Evolutionary conservation across 257 asterid genomes (phyloP).

Genomic region (Avicennia marina): DNA sequence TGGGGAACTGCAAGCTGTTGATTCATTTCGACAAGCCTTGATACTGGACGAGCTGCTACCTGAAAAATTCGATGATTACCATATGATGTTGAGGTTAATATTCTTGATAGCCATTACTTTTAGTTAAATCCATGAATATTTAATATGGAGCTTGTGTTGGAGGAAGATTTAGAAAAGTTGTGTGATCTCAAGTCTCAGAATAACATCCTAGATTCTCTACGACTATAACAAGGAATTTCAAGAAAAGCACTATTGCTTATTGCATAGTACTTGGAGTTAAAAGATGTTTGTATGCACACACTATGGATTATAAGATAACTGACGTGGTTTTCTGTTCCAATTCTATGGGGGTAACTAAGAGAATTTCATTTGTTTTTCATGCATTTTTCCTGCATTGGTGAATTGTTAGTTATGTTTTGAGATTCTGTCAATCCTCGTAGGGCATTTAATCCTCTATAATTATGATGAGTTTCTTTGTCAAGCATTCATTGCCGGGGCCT

Average conservation of each 20-base stretch:
- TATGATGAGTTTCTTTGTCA: neutral
- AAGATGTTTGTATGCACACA: neutral
- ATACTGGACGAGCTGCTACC: slow-evolving; percentile 81
- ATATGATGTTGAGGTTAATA: slow-evolving; percentile 81
- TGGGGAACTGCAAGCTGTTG: slow-evolving; percentile 82
- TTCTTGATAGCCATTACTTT: slow-evolving; percentile 6
- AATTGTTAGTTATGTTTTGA: neutral
- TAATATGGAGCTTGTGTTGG: slow-evolving; percentile 9
- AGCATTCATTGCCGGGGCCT: neutral
- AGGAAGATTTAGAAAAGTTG: slow-evolving; percentile 7
- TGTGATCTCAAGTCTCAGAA: neutral
- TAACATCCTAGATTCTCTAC: neutral
- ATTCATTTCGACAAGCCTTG: slow-evolving; percentile 81
- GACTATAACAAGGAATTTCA: neutral
- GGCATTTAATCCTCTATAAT: neutral
- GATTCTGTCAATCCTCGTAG: neutral
- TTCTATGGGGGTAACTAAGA: neutral
- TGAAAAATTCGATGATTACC: slow-evolving; percentile 85
- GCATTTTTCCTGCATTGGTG: neutral
- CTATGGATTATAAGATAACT: neutral
- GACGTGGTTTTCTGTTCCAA: neutral
- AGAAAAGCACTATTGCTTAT: neutral
- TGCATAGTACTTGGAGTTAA: neutral
- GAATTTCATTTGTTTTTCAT: neutral
- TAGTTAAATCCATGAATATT: slow-evolving; percentile 3